Conservation (phyloP, 345 rosid genomes). For the Boechera retrofracta region DNA sequence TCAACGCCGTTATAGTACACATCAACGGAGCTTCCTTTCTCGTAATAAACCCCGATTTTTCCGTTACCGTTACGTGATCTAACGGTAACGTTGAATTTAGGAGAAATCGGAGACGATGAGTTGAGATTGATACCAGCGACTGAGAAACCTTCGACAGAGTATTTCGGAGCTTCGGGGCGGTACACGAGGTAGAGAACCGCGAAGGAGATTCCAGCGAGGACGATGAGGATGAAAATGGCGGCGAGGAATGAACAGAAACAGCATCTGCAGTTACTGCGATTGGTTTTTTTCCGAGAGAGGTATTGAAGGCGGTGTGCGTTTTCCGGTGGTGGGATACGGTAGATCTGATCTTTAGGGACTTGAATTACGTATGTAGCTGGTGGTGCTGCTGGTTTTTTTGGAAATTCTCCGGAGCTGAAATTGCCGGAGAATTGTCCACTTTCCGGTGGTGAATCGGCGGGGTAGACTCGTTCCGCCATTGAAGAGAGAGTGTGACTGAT, state of each 20-base stretch:
- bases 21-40: constrained; percentile 52
- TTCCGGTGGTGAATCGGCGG: constrained; percentile 43
- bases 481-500: not conserved
- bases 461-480: constrained; percentile 50
- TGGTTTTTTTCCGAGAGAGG: constrained; percentile 56
- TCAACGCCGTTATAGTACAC: constrained; percentile 49
- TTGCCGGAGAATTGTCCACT: constrained; percentile 48
- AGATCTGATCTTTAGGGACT: constrained; percentile 86
- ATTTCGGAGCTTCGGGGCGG: constrained; percentile 69
- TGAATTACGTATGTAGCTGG: constrained; percentile 80
- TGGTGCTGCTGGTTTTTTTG: constrained; percentile 53
- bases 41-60: constrained; percentile 69
- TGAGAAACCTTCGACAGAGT: constrained; percentile 57
- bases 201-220: constrained; percentile 57
- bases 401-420: constrained; percentile 48
- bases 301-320: constrained; percentile 61
- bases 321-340: constrained; percentile 88
- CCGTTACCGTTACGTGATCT: constrained; percentile 68
- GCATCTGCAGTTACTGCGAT: constrained; percentile 49
- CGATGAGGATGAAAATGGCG: constrained; percentile 39
- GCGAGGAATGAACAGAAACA: constrained; percentile 56
- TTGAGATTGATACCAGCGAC: constrained; percentile 64
- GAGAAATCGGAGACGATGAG: constrained; percentile 55
- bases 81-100: constrained; percentile 61
- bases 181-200: constrained; percentile 64